phyloP scores from a whole-genome alignment of 768 basidiomycete species.

The Candolleomyces efflorescens region DNA sequence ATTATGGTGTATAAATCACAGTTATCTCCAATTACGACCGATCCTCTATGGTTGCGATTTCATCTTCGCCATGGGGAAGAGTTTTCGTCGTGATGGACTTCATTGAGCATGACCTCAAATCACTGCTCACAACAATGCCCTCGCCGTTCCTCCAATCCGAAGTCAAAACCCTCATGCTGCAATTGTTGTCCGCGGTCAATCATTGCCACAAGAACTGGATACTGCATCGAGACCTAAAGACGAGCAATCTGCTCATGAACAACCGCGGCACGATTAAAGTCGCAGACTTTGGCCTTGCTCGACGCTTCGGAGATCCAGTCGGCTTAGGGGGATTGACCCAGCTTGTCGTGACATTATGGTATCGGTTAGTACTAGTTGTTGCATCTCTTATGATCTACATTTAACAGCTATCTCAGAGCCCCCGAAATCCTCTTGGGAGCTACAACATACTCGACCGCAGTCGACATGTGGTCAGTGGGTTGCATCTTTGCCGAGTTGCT shows the following conservation, averaged over 20 bases:
- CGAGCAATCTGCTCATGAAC: constrained; percentile 97
- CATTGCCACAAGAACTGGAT: constrained; percentile 98
- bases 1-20: constrained; percentile 26
- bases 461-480: constrained; percentile 99
- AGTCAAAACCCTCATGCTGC: constrained; percentile 94
- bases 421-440: constrained; percentile 95
- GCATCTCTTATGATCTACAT: constrained; percentile 11
- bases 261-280: constrained; percentile 98
- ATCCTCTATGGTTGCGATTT: neutral
- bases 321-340: constrained; percentile 98
- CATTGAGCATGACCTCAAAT: constrained; percentile 98
- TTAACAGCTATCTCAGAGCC: constrained; percentile 46
- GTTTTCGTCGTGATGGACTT: constrained; percentile 99
- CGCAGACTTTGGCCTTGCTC: constrained; percentile 95
- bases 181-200: constrained; percentile 87
- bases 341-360: constrained; percentile 98
- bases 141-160: constrained; percentile 96
- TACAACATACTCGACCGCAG: constrained; percentile 88
- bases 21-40: constrained; percentile 5
- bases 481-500: constrained; percentile 98
- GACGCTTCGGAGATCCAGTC: constrained; percentile 94
- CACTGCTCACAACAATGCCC: constrained; percentile 91
- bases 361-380: constrained; percentile 55
- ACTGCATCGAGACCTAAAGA: constrained; percentile 94
- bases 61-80: constrained; percentile 40